Conservation (phyloP, 305 asterid species). For the Fraxinus xanthoxyloides region DNA sequence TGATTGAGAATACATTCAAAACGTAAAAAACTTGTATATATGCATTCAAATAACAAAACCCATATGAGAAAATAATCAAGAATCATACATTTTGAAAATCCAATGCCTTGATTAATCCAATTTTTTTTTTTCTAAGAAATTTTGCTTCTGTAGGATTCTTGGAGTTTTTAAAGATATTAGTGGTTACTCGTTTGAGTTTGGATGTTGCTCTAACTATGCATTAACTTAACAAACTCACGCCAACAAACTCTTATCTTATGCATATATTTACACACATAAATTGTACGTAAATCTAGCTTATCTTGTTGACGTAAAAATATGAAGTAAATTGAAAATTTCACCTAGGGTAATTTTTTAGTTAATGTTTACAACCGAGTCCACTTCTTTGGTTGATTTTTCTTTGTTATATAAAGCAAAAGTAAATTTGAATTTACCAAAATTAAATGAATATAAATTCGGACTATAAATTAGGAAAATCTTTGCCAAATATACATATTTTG, state of each 20-base stretch:
- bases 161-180: slow-evolving; percentile 2
- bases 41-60: slow-evolving; percentile 21
- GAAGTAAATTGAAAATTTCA: background rate
- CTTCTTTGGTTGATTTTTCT: background rate
- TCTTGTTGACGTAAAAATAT: background rate
- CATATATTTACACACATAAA: background rate
- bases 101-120: background rate
- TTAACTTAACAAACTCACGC: slow-evolving; percentile 52
- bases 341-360: background rate
- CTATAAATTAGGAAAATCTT: background rate
- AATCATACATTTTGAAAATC: background rate
- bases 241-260: slow-evolving; percentile 31
- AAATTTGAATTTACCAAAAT: background rate
- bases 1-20: slow-evolving; percentile 43
- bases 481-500: background rate
- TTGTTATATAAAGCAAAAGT: no score
- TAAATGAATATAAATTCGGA: background rate
- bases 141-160: slow-evolving; percentile 9
- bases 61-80: slow-evolving; percentile 10
- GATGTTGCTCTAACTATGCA: slow-evolving; percentile 61
- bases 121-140: background rate
- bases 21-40: background rate
- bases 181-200: slow-evolving; percentile 33
- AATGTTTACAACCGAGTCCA: background rate
- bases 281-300: background rate